phyloP scores from a whole-genome alignment of 208 protist species.

The Naegleria gruberi region DNA sequence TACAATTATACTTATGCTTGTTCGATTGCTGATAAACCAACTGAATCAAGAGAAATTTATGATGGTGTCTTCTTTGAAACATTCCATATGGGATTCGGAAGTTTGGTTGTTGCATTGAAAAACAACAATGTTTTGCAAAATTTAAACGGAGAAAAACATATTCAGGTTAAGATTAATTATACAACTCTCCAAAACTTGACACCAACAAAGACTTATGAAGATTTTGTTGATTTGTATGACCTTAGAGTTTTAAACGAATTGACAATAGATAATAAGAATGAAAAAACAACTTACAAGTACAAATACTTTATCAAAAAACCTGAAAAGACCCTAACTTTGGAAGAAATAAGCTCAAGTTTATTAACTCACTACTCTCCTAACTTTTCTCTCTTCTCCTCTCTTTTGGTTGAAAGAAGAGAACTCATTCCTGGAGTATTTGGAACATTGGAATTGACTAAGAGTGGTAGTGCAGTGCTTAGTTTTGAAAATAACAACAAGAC shows the following conservation, averaged over 20 bases:
- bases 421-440: neutral
- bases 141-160: neutral
- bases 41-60: neutral
- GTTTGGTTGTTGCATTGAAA: neutral
- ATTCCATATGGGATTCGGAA: neutral
- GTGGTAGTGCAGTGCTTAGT: neutral
- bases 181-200: neutral
- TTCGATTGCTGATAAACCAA: neutral
- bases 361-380: neutral
- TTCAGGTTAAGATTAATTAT: neutral
- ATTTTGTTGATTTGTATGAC: neutral
- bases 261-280: neutral
- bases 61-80: neutral
- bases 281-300: neutral
- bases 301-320: neutral
- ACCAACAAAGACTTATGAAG: neutral
- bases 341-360: neutral
- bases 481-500: neutral
- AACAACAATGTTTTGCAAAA: neutral
- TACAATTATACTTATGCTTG: neutral
- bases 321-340: neutral
- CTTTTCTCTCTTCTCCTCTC: neutral
- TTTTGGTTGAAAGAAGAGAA: neutral
- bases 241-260: neutral
- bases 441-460: neutral